Evolutionary conservation across 176 grass and related monocot genomes (phyloP).

Genomic region (Bonia amplexicaulis): DNA sequence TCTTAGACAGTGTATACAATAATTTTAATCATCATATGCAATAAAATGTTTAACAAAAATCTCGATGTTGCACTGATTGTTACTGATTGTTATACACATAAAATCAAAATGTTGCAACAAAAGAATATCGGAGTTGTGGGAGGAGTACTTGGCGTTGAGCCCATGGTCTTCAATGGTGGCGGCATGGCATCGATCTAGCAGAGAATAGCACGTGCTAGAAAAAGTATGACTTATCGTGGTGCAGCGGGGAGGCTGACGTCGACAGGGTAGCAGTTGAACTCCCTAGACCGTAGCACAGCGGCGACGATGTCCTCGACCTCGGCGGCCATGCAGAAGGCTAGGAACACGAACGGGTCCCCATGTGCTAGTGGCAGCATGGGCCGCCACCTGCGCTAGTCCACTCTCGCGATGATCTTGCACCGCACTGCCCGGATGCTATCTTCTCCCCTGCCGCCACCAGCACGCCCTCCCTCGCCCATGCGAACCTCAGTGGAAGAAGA

Average conservation of each 20-base stretch:
- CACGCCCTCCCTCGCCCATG: constrained; percentile 2
- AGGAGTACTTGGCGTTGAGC: too few relatives aligned
- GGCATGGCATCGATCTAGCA: too few relatives aligned
- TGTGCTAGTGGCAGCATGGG: constrained; percentile 50
- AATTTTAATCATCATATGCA: too few relatives aligned
- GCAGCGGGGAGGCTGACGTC: constrained; percentile 43
- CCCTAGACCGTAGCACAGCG: constrained; percentile 32
- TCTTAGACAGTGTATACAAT: too few relatives aligned
- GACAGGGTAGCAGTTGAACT: constrained; percentile 56
- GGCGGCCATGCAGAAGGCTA: constrained; percentile 38
- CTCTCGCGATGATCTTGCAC: constrained; percentile 46
- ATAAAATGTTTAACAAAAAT: too few relatives aligned
- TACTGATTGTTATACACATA: too few relatives aligned
- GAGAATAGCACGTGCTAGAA: too few relatives aligned
- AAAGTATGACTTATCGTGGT: constrained; percentile 16
- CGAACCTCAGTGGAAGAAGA: constrained; percentile 15
- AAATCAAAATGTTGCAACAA: too few relatives aligned
- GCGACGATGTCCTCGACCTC: constrained; percentile 54
- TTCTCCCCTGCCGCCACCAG: constrained; percentile 9
- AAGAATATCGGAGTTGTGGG: too few relatives aligned
- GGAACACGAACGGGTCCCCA: constrained; percentile 56
- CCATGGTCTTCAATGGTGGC: too few relatives aligned
- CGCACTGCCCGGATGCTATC: constrained; percentile 50
- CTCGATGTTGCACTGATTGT: too few relatives aligned
- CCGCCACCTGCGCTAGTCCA: constrained; percentile 32